Percentiles rank a stretch among this genome's conserved stretches.
Conservation (phyloP, 2,329 filamentous ascomycete species). For the Fusarium newnesense region DNA sequence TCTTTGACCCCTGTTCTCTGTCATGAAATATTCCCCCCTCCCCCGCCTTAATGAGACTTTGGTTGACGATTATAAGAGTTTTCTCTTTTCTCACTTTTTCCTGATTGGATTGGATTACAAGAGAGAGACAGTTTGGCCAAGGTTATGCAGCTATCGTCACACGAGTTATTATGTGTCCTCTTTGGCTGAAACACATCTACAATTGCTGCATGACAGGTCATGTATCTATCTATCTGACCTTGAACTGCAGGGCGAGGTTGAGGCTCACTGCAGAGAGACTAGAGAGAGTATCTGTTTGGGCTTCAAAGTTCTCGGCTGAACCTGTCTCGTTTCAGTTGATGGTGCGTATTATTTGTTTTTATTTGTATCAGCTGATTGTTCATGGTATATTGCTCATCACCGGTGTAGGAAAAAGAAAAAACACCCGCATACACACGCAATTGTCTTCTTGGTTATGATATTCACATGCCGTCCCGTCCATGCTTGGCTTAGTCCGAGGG, state of each 20-base stretch:
- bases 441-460: background rate
- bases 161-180: background rate
- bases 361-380: too few relatives aligned
- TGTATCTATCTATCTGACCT: background rate
- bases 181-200: background rate
- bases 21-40: constrained; percentile 10
- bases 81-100: constrained; percentile 11
- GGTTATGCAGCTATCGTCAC: background rate
- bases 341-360: background rate
- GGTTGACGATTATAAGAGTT: background rate
- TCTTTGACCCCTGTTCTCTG: constrained; percentile 17
- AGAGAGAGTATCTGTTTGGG: background rate
- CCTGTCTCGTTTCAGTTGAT: background rate
- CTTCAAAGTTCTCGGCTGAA: background rate
- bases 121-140: background rate
- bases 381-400: background rate
- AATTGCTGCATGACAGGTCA: background rate
- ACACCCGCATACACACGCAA: constrained; percentile 18
- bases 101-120: background rate
- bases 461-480: background rate
- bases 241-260: constrained; percentile 2
- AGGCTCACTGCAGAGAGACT: background rate
- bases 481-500: constrained; percentile 2
- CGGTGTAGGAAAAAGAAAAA: constrained; percentile 19
- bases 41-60: constrained; percentile 9